Percentiles rank a stretch among this genome's conserved stretches.
Conservation (phyloP, 345 rosid species). For the Toxicodendron radicans region DNA sequence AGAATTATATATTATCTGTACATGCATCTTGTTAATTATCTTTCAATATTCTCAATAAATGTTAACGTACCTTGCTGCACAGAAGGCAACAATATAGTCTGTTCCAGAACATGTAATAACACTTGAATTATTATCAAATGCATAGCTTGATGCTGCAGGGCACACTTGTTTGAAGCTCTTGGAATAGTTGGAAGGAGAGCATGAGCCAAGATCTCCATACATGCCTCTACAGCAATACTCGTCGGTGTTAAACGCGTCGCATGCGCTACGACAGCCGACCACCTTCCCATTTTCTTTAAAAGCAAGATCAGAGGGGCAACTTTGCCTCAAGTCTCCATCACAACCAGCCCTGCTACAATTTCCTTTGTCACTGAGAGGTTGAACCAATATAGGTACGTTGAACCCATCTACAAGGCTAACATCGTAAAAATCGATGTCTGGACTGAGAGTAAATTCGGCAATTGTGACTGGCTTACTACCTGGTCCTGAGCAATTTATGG, state of each 20-base stretch:
- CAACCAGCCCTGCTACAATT: conserved; percentile 60
- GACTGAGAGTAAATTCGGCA: conserved; percentile 54
- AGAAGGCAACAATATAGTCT: conserved; percentile 51
- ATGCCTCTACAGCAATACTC: conserved; percentile 61
- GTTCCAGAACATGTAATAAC: conserved; percentile 50
- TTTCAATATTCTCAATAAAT: neutral
- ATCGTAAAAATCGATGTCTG: conserved; percentile 43
- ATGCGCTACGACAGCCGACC: conserved; percentile 60
- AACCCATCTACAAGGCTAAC: conserved; percentile 72
- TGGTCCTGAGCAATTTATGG: conserved; percentile 44
- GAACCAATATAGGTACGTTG: conserved; percentile 47
- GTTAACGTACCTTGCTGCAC: conserved; percentile 48
- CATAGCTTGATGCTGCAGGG: conserved; percentile 66
- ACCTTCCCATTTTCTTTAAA: conserved; percentile 39
- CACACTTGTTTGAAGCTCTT: conserved; percentile 55
- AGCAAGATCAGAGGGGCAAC: conserved; percentile 46
- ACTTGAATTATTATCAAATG: conserved; percentile 48
- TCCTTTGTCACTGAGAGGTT: conserved; percentile 42
- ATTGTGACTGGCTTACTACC: conserved; percentile 54
- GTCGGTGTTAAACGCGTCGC: conserved; percentile 47
- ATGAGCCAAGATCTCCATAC: conserved; percentile 34
- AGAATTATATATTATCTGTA: neutral
- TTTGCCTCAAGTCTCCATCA: conserved; percentile 47
- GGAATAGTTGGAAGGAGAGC: conserved; percentile 54
- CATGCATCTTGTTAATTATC: neutral